Evolutionary conservation across 192 early-diverging fungal species (phyloP), one percentile per base, ranked within the genome.

Genomic region (Chytriomyces confervae): DNA sequence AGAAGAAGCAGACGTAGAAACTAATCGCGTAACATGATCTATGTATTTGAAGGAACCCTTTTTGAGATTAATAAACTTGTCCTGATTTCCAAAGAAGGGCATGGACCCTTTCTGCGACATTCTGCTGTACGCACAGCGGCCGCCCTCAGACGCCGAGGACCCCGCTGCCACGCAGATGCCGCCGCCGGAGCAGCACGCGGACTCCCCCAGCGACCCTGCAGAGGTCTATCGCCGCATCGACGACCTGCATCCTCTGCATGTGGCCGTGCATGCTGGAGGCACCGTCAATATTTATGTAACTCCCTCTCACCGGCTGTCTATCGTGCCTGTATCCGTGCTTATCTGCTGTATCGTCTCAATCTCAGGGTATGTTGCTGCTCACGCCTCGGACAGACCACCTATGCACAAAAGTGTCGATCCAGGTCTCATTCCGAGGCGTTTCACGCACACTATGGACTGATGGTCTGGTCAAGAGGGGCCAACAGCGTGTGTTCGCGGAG

Each of bases 381-480:
- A 20, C 53, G 0, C 53, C 53, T 20, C 13, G 20, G 53, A 57
- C 13, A 5, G 3, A 13, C 20, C 10, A 9, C 7, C 23, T 27
- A 18, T 74, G 62, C 61, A 18, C 24, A 2, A 11, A 27, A 18
- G 11, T 62, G 3, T 36, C 60, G 16, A 61, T 74, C 61, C 7
- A 18, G 11, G 72, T 74, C 20, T 7, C 45, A 13, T 62, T 74
- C 13, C 11, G 36, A 18, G 72, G 72, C 7, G 13, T 45, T 43
- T 62, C 60, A 20, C 45, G 53, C 20, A 63, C 61, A 8, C 10
- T 46, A 7, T 74, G 72, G 72, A 74, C 8, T 16, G 72, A 74
- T 6, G 72, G 72, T 27, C 9, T 61, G 7, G 24, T n/a, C 20
- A 44, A 24, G 6, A 27, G 18, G 61, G 69, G 69, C 5, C 69